Percentiles rank a stretch among this genome's conserved stretches.
Conservation (phyloP, 495 filamentous ascomycete genomes). For the Stereocaulon alpinum region DNA sequence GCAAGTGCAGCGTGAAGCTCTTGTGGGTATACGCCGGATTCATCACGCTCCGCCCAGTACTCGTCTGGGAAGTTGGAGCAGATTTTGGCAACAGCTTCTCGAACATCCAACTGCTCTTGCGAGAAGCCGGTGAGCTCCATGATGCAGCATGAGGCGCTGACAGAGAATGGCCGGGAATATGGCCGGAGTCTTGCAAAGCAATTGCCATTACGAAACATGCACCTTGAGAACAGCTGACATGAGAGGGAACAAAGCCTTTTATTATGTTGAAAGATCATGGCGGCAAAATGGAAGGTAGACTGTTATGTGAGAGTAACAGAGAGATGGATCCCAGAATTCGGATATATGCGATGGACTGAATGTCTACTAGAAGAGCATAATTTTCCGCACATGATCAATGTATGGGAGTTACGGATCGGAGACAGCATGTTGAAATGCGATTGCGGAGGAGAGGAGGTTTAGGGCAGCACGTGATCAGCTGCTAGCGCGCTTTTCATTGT, state of each 20-base stretch:
- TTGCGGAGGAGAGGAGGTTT: neutral
- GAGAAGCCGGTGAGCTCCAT: conserved; percentile 69
- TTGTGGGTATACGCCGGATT: conserved; percentile 56
- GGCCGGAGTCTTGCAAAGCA: neutral
- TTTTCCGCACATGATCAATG: too few species aligned
- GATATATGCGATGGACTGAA: too few species aligned
- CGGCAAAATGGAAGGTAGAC: too few species aligned
- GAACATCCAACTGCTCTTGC: conserved; percentile 58
- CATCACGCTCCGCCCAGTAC: conserved; percentile 65
- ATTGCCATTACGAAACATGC: neutral
- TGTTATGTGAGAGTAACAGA: too few species aligned
- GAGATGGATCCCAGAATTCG: too few species aligned
- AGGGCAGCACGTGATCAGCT: conserved; percentile 8
- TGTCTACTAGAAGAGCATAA: too few species aligned
- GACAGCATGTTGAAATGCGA: neutral
- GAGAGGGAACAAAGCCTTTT: neutral
- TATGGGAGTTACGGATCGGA: too few species aligned
- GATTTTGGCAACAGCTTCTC: conserved; percentile 57
- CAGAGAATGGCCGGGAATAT: conserved; percentile 4
- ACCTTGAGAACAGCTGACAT: neutral
- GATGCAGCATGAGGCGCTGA: conserved; percentile 24
- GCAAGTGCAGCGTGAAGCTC: conserved; percentile 66
- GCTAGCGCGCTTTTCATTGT: conserved; percentile 11
- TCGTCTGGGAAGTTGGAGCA: conserved; percentile 53
- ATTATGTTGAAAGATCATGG: neutral